phyloP scores from a whole-genome alignment of 306 rosid species.

The Cucurbita ficifolia region DNA sequence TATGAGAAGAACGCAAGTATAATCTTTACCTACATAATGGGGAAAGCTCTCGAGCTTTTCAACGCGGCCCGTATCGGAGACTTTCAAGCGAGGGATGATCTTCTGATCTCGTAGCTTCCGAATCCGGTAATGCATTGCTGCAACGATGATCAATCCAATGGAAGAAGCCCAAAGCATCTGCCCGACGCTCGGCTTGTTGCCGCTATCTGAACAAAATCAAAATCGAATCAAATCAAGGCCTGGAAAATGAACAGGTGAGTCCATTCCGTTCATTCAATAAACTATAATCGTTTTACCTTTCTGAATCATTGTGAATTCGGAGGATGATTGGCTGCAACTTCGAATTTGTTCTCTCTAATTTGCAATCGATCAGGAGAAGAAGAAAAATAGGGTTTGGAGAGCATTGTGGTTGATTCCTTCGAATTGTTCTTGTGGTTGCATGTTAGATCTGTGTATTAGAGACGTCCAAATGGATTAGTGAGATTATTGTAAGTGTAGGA shows the following conservation, averaged over 20 bases:
- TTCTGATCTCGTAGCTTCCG: conserved; percentile 29
- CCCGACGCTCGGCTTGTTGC: conserved; percentile 36
- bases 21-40: conserved; percentile 71
- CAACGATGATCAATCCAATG: conserved; percentile 51
- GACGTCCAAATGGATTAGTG: background rate
- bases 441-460: background rate
- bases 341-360: background rate
- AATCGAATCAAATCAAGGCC: background rate
- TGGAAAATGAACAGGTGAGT: background rate
- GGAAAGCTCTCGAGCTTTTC: conserved; percentile 73
- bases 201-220: conserved; percentile 5
- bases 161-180: conserved; percentile 53
- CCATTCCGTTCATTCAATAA: background rate
- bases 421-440: background rate
- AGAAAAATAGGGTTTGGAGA: background rate
- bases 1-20: background rate
- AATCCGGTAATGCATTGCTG: conserved; percentile 41
- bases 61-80: conserved; percentile 22
- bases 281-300: background rate
- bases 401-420: background rate
- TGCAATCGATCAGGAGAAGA: too few relatives aligned
- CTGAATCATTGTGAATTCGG: background rate
- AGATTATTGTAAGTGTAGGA: background rate
- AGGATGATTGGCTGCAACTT: background rate
- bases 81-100: conserved; percentile 47